Base-by-base conservation (phyloP, 805 yeast species). In the Hanseniaspora meyeri region DNA sequence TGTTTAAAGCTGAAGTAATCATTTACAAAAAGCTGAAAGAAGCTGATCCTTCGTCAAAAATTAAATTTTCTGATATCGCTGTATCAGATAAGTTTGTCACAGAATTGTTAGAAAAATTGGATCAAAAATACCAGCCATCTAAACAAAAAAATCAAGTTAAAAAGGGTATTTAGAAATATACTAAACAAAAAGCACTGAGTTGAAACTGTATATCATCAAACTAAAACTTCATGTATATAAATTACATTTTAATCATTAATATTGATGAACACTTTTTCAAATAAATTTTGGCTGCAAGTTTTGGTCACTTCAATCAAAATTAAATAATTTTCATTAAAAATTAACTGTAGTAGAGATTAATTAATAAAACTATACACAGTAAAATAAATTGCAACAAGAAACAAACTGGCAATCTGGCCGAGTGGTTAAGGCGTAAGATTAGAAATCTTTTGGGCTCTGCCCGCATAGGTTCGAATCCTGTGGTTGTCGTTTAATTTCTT, bases 401-500 rank as follows among this genome's bases (percentile, higher is more conserved):
- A 55, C 43, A 48, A 31, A 45, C 46, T 43, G 75, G 74, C 75
- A 71, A 68, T 71, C 72, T 77, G 80, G 79, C 81, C 81, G 80
- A 77, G 81, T 74, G 81, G 80, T 77, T 77, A 77, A 77, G 80
- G 81, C 79, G 80, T 76, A 76, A 77, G 81, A 77, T 75, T 74
- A 73, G 77, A 73, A 51, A 75, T 75, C 78, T 74, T 74, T 75
- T 75, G 78, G 79, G 78, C 74, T 70, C 73, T 74, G 72, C 77
- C 78, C 78, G 78, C 78, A 76, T 77, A 75, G 78, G 78, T 78
- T 79, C 84, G 81, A 79, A 69, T 79, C 84, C 83, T 79, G 84
- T 82, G 76, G 83, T 76, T 79, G 82, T 78, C 83, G 82, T 61
- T 66, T 68, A 69, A 67, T 72, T 70, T 70, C 70, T 58, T 59